Conservation (phyloP, 2,329 filamentous ascomycete species). For the Plenodomus tracheiphilus region DNA sequence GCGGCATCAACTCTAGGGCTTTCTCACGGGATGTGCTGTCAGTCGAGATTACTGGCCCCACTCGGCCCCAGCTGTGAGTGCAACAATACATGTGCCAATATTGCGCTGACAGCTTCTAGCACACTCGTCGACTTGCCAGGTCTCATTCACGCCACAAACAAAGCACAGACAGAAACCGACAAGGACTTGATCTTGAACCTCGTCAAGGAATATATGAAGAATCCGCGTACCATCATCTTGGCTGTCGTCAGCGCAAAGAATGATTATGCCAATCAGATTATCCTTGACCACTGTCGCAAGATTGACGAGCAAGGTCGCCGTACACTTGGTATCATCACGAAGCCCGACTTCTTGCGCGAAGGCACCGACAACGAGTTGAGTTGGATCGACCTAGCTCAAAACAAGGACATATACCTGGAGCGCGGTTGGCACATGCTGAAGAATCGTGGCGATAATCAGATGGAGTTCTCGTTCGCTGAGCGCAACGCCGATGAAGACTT, state of each 20-base stretch:
- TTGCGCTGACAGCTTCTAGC: conserved; percentile 28
- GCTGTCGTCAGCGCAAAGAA: conserved; percentile 45
- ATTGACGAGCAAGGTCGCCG: conserved; percentile 53
- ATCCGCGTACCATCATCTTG: conserved; percentile 34
- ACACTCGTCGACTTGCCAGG: conserved; percentile 54
- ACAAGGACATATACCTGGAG: conserved; percentile 45
- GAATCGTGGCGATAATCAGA: conserved; percentile 49
- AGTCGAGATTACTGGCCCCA: conserved; percentile 49
- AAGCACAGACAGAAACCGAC: conserved; percentile 26
- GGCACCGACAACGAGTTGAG: conserved; percentile 50
- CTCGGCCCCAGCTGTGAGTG: conserved; percentile 33
- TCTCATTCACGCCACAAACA: conserved; percentile 44
- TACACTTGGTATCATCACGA: conserved; percentile 63
- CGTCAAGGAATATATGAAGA: conserved; percentile 31
- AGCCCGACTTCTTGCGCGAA: conserved; percentile 52
- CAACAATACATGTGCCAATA: conserved; percentile 22
- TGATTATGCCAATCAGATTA: conserved; percentile 60
- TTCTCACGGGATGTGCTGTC: conserved; percentile 50
- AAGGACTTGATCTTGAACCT: conserved; percentile 26
- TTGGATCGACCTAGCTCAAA: conserved; percentile 47
- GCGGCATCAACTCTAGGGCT: conserved; percentile 18
- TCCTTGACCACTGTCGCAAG: conserved; percentile 54
- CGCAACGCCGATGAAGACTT: conserved; percentile 45
- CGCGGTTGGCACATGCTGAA: conserved; percentile 61
- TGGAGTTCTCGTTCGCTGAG: conserved; percentile 41